Evolutionary conservation across 1,284 basidiomycete genomes (phyloP).

Genomic region (Sanghuangporus baumii): DNA sequence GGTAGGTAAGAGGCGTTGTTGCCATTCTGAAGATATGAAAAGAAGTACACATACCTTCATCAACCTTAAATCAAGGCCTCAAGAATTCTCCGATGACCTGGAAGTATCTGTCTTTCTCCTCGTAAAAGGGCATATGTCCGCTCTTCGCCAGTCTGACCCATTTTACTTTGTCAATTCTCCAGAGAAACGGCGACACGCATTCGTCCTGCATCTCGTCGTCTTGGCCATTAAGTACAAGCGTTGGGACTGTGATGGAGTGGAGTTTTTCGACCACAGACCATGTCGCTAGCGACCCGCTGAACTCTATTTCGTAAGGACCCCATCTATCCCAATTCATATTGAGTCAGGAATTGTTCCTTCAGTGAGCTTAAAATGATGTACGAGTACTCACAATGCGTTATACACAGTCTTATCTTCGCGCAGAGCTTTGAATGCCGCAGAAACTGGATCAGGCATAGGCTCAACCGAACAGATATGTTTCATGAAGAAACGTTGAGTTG

Average conservation of each 20-base stretch:
- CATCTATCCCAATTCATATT: slow-evolving; percentile 19
- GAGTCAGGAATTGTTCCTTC: too few relatives aligned
- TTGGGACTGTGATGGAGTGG: slow-evolving; percentile 27
- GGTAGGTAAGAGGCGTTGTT: too few relatives aligned
- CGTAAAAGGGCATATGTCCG: slow-evolving; percentile 26
- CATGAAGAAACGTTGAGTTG: slow-evolving; percentile 21
- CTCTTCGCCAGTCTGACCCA: slow-evolving; percentile 30
- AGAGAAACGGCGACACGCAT: slow-evolving; percentile 27
- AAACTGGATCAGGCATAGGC: slow-evolving; percentile 23
- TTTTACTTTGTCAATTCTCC: slow-evolving; percentile 26
- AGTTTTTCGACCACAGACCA: slow-evolving; percentile 30
- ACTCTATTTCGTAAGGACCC: slow-evolving; percentile 28
- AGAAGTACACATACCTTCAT: too few relatives aligned
- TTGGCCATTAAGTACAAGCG: slow-evolving; percentile 29
- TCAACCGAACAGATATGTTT: slow-evolving; percentile 21
- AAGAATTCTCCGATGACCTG: neutral
- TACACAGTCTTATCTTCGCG: slow-evolving; percentile 25
- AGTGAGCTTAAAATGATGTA: neutral
- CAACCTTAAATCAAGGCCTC: neutral
- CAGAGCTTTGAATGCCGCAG: slow-evolving; percentile 21
- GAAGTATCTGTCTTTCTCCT: slow-evolving; percentile 24
- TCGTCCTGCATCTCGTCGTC: slow-evolving; percentile 30
- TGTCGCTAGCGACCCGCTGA: slow-evolving; percentile 27
- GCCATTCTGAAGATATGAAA: too few relatives aligned
- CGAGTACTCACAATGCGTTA: slow-evolving; percentile 21